phyloP scores from a whole-genome alignment of 805 yeast genomes.

The Sungouiella blattae region DNA sequence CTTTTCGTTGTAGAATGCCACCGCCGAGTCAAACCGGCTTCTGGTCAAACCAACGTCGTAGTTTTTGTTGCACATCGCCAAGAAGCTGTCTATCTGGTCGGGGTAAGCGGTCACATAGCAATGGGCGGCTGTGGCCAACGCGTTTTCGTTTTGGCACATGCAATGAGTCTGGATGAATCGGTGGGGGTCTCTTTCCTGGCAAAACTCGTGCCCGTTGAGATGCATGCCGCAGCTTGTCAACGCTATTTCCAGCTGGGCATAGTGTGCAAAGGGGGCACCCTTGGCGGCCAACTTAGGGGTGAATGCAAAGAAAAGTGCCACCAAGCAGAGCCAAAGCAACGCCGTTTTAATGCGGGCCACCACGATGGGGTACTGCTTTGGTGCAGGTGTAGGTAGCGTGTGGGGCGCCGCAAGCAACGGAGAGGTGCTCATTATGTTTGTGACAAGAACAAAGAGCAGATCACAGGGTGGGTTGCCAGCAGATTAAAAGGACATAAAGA shows the following conservation, averaged over 20 bases:
- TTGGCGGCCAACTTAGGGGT: constrained; percentile 24
- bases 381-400: no score
- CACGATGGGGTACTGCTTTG: no score
- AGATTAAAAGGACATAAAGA: no score
- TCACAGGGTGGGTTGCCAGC: no score
- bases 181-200: constrained; percentile 9
- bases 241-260: constrained; percentile 28
- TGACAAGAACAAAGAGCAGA: no score
- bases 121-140: constrained; percentile 36
- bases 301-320: constrained; percentile 4
- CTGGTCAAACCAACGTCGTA: constrained; percentile 19
- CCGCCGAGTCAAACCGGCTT: constrained; percentile 20
- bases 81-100: constrained; percentile 20
- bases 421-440: no score
- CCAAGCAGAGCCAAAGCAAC: background rate
- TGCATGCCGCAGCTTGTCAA: constrained; percentile 28
- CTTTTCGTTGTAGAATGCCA: constrained; percentile 4
- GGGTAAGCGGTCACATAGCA: constrained; percentile 29
- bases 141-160: constrained; percentile 26
- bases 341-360: no score
- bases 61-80: constrained; percentile 22
- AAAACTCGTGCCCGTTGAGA: constrained; percentile 18
- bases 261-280: constrained; percentile 32
- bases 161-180: constrained; percentile 10
- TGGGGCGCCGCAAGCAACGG: no score